A percentile compares a stretch with the other conserved stretches of the same genome.
phyloP scores from a whole-genome alignment of 148 eudicot species.

The Dysphania ambrosioides region DNA sequence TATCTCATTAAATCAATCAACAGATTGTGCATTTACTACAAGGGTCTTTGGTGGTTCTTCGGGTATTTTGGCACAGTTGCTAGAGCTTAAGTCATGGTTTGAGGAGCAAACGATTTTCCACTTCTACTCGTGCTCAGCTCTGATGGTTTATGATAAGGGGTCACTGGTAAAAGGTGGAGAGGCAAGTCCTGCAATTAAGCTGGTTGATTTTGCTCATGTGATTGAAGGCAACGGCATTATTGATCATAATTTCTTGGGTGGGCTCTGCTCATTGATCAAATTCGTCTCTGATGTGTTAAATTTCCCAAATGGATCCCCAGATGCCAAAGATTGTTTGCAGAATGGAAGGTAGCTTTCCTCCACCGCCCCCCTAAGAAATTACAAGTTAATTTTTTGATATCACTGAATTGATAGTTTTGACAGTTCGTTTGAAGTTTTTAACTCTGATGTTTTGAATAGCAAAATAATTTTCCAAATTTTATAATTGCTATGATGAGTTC shows the following conservation, averaged over 20 bases:
- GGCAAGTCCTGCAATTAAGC: slow-evolving; percentile 54
- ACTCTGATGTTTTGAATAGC: too few species aligned
- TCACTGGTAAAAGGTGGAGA: slow-evolving; percentile 31
- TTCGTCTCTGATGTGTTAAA: slow-evolving; percentile 55
- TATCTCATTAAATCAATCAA: slow-evolving; percentile 50
- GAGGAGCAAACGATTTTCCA: slow-evolving; percentile 84
- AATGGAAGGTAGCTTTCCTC: slow-evolving; percentile 3
- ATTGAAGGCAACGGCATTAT: slow-evolving; percentile 63
- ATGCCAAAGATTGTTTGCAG: slow-evolving; percentile 1
- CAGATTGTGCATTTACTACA: slow-evolving; percentile 51
- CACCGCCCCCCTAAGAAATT: background rate
- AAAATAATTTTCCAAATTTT: too few species aligned
- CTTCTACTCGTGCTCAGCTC: slow-evolving; percentile 65
- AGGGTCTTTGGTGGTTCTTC: slow-evolving; percentile 59
- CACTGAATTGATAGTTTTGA: background rate
- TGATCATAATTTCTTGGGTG: slow-evolving; percentile 95
- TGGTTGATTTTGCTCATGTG: slow-evolving; percentile 95
- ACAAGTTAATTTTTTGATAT: background rate
- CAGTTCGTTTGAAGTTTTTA: background rate
- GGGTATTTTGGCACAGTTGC: slow-evolving; percentile 71
- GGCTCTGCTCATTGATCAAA: slow-evolving; percentile 82
- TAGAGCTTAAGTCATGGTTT: slow-evolving; percentile 90
- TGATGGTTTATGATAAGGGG: slow-evolving; percentile 57
- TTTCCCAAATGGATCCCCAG: slow-evolving; percentile 11
- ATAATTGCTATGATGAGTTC: too few species aligned